Conservation (phyloP, 1,284 basidiomycete species). For the Irpex sp. region DNA sequence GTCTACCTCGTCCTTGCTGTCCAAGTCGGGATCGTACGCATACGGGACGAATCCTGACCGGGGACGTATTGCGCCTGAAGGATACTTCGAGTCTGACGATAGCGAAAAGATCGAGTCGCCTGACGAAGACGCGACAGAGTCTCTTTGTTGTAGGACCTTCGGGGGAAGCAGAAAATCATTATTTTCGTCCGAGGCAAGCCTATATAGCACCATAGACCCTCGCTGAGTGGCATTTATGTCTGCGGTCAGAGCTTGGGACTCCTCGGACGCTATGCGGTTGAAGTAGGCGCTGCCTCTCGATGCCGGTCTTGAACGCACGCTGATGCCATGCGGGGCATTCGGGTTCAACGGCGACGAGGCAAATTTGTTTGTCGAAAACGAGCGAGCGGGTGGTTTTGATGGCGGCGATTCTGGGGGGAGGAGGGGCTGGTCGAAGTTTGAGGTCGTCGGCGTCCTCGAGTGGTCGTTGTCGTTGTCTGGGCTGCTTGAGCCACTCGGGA, state of each 20-base stretch:
- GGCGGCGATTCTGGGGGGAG: slow-evolving; percentile 22
- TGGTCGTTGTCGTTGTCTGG: slow-evolving; percentile 16
- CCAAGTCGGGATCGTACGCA: slow-evolving; percentile 60
- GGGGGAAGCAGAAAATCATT: slow-evolving; percentile 29
- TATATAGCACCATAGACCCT: slow-evolving; percentile 68
- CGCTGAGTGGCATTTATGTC: slow-evolving; percentile 26
- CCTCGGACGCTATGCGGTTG: slow-evolving; percentile 44
- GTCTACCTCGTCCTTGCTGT: slow-evolving; percentile 58
- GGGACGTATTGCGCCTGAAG: slow-evolving; percentile 35
- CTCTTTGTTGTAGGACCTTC: slow-evolving; percentile 27
- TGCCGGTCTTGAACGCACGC: slow-evolving; percentile 25
- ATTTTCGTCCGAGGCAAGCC: slow-evolving; percentile 46
- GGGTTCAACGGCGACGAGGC: slow-evolving; percentile 50
- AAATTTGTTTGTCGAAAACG: slow-evolving; percentile 30
- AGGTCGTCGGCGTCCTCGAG: slow-evolving; percentile 24
- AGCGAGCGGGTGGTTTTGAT: slow-evolving; percentile 26
- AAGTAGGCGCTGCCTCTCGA: slow-evolving; percentile 33
- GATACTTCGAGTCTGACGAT: slow-evolving; percentile 62
- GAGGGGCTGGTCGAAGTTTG: slow-evolving; percentile 27
- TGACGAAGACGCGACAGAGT: slow-evolving; percentile 40
- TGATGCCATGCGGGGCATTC: slow-evolving; percentile 23
- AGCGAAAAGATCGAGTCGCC: slow-evolving; percentile 51
- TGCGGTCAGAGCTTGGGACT: slow-evolving; percentile 37
- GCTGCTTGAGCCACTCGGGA: slow-evolving; percentile 19
- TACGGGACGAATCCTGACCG: slow-evolving; percentile 57